Percentiles rank a stretch among this genome's conserved stretches.
These are phyloP conservation scores for Penicillium verrucosum DNA, from an alignment of 2,329 filamentous ascomycete species.

Conservation along the genomic window DNA sequence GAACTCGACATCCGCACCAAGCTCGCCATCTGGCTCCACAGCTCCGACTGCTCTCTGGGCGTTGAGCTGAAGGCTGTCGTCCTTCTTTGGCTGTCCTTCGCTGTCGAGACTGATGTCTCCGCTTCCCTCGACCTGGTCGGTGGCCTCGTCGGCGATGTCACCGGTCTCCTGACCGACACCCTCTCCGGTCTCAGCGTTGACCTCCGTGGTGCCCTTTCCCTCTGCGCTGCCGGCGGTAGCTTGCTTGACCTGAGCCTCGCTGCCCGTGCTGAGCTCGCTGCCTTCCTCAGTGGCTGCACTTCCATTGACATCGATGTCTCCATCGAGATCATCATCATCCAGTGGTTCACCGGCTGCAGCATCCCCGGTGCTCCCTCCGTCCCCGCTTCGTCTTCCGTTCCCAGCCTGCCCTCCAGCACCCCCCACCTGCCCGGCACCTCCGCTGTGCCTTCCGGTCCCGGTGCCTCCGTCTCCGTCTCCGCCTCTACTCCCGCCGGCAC, in stretches of 20 bases:
- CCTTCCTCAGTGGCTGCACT: slow-evolving; percentile 33
- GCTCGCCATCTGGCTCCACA: slow-evolving; percentile 34
- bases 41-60: slow-evolving; percentile 32
- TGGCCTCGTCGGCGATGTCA: slow-evolving; percentile 29
- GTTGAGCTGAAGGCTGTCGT: slow-evolving; percentile 38
- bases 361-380: slow-evolving; percentile 21
- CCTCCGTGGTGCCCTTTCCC: slow-evolving; percentile 32
- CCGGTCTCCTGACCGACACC: slow-evolving; percentile 30
- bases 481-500: not conserved
- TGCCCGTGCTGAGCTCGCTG: slow-evolving; percentile 36
- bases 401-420: slow-evolving; percentile 19
- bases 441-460: slow-evolving; percentile 7
- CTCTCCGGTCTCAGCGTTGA: slow-evolving; percentile 28
- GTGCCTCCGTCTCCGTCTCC: slow-evolving; percentile 1
- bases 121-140: slow-evolving; percentile 28
- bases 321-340: slow-evolving; percentile 51
- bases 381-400: slow-evolving; percentile 16
- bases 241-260: slow-evolving; percentile 32
- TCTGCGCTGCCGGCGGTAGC: slow-evolving; percentile 33
- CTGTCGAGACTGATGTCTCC: slow-evolving; percentile 26
- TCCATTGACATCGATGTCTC: slow-evolving; percentile 29
- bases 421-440: slow-evolving; percentile 8
- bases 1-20: slow-evolving; percentile 29
- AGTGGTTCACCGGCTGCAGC: slow-evolving; percentile 35
- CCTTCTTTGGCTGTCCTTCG: slow-evolving; percentile 37